These are phyloP conservation scores for Polytrichum commune DNA, from an alignment of 225 moss, liverwort and hornwort species.

Conservation along the genomic window DNA sequence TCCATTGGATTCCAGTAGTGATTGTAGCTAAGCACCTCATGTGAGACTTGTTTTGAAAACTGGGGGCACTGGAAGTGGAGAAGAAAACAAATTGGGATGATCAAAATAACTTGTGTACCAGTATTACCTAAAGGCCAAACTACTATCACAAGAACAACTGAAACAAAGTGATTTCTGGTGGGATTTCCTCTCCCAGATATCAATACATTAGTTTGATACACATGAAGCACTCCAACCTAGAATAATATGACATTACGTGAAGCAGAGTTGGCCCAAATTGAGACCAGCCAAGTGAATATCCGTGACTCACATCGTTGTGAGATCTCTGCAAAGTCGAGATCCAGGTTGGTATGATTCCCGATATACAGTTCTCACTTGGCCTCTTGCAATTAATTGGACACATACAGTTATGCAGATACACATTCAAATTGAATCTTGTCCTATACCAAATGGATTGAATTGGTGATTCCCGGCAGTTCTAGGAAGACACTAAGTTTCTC, in stretches of 20 bases:
- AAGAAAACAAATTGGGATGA: neutral
- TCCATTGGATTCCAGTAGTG: too few relatives aligned
- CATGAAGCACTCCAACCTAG: too few relatives aligned
- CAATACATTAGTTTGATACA: too few relatives aligned
- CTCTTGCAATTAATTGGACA: constrained; percentile 26
- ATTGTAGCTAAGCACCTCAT: too few relatives aligned
- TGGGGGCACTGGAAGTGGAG: too few relatives aligned
- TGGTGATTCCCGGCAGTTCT: neutral
- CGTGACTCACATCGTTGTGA: constrained; percentile 10
- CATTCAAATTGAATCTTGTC: neutral
- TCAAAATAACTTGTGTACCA: too few relatives aligned
- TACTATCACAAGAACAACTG: neutral
- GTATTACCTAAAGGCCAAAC: neutral
- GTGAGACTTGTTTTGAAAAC: too few relatives aligned
- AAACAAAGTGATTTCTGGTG: neutral
- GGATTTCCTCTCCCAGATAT: too few relatives aligned
- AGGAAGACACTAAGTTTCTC: neutral
- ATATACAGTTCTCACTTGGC: constrained; percentile 20
- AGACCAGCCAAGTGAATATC: neutral
- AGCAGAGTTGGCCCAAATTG: neutral
- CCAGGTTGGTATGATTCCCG: constrained; percentile 22
- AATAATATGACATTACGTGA: too few relatives aligned
- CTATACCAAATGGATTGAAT: neutral
- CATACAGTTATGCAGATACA: neutral
- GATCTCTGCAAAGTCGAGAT: constrained; percentile 20